Base-by-base conservation (phyloP, 2,329 filamentous ascomycete genomes). In the Ophiostoma sp. region DNA sequence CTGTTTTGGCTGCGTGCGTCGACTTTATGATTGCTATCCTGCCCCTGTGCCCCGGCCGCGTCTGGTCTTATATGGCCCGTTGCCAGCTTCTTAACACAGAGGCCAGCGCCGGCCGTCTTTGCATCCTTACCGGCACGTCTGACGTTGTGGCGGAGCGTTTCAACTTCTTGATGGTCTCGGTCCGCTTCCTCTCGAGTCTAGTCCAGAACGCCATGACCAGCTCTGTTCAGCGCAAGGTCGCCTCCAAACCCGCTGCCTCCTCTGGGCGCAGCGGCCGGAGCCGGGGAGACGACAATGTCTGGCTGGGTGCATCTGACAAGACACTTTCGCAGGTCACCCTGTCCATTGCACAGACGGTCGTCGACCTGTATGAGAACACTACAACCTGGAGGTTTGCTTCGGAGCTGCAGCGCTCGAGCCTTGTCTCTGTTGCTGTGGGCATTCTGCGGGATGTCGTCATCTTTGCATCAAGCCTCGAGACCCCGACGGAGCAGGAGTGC, bases 1-100 rank as follows among this genome's bases (percentile, higher is more conserved):
- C 89, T 1, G 85, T 94, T 67, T 78, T 89, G 70, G 82, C 83
- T 13, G 87, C 91, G 33, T 96, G 93, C 77, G 80, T 94, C 31
- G 89, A 93, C 69, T 97, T 98, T 76, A 81, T 96, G 52, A 86
- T 90, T 74, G 87, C 90, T 2, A 81, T 96, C 23, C 79, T 95
- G 35, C 83, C 85, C 75, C 90, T 86, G n/a, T 87, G 90, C 68
- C 94, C 95, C 0, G 91, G 90, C 70, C 86, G 94, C 72, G 89
- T 97, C 6, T 98, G 95, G 94, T 93, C 94, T 3, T 92, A 94
- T 77, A 85, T 99, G 75, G 88, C 90, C 3, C 88, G 92, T 71
- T 96, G 92, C 77, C 88, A 89, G 73, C 82, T 99, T 23, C 83
- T 99, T 65, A 90, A 91, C 74, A 86, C 89, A 6, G 89, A 93